Percentiles rank a stretch among this genome's conserved stretches.
These are phyloP conservation scores for Areca catechu DNA, from an alignment of 176 grass and related monocot genomes.

Conservation along the genomic window DNA sequence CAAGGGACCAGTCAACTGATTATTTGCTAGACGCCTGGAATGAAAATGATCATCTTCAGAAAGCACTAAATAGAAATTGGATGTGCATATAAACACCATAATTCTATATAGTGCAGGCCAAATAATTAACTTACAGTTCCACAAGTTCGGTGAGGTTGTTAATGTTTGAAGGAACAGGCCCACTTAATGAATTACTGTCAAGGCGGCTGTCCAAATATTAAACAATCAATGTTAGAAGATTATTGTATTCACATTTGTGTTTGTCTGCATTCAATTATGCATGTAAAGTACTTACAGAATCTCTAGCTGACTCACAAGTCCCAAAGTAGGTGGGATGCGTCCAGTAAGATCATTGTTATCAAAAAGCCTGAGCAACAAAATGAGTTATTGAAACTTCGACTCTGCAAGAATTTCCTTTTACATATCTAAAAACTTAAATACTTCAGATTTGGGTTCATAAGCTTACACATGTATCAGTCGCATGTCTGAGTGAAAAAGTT, in stretches of 20 bases:
- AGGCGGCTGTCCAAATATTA: slow-evolving; percentile 32
- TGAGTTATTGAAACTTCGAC: background rate
- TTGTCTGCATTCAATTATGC: too few relatives aligned
- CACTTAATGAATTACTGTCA: slow-evolving; percentile 52
- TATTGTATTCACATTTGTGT: background rate
- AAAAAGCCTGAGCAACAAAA: slow-evolving; percentile 42
- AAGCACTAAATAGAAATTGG: background rate
- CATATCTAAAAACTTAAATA: too few relatives aligned
- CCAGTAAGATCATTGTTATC: slow-evolving; percentile 77
- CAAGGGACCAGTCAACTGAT: slow-evolving; percentile 41
- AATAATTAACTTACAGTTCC: slow-evolving; percentile 56
- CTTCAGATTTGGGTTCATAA: background rate
- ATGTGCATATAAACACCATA: too few relatives aligned
- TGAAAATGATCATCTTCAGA: background rate
- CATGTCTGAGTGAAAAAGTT: slow-evolving; percentile 57
- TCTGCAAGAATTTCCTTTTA: too few relatives aligned
- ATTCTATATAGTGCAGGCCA: too few relatives aligned
- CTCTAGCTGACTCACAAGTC: slow-evolving; percentile 37
- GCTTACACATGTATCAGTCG: slow-evolving; percentile 76
- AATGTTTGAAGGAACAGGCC: slow-evolving; percentile 57
- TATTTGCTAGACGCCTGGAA: slow-evolving; percentile 67
- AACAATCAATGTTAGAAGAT: background rate
- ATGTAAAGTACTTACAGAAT: slow-evolving; percentile 63
- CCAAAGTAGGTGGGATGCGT: slow-evolving; percentile 58
- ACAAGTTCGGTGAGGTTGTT: slow-evolving; percentile 54